A percentile compares a stretch with the other conserved stretches of the same genome.
Conservation (phyloP, 192 early-diverging fungal genomes). For the Kickxella alabastrina region DNA sequence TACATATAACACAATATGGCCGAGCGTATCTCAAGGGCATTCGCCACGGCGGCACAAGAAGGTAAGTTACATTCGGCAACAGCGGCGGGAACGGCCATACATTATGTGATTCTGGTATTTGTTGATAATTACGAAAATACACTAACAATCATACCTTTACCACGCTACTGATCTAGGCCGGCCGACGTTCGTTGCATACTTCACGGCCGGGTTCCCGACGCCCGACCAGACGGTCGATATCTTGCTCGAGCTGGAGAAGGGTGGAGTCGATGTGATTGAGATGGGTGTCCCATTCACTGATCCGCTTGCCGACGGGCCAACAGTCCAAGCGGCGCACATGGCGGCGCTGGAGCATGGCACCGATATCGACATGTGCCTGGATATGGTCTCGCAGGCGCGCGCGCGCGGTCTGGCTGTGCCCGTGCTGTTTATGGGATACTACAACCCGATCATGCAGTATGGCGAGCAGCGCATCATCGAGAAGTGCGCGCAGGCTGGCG, state of each 20-base stretch:
- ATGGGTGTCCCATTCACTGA: conserved; percentile 98
- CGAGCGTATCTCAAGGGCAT: background rate
- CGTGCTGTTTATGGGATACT: conserved; percentile 98
- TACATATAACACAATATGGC: too few species aligned
- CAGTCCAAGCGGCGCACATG: conserved; percentile 86
- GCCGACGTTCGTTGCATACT: conserved; percentile 88
- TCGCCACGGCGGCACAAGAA: background rate
- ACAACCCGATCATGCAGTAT: conserved; percentile 94
- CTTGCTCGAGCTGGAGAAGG: conserved; percentile 81
- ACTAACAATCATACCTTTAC: background rate
- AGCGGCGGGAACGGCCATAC: too few species aligned
- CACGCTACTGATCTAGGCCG: conserved; percentile 36
- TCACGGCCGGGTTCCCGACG: conserved; percentile 89
- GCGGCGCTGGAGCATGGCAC: conserved; percentile 74
- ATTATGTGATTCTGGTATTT: too few species aligned
- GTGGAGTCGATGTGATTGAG: conserved; percentile 95
- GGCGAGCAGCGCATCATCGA: conserved; percentile 84
- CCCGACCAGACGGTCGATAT: conserved; percentile 76
- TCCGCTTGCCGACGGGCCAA: conserved; percentile 94
- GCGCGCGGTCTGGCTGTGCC: conserved; percentile 79
- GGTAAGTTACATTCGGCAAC: too few species aligned
- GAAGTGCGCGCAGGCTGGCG: conserved; percentile 78
- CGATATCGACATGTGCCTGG: conserved; percentile 78
- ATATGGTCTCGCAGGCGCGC: conserved; percentile 77
- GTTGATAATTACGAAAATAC: too few species aligned